Evolutionary conservation across 2,329 filamentous ascomycete genomes (phyloP).

Genomic region (Gaeumannomyces tritici): DNA sequence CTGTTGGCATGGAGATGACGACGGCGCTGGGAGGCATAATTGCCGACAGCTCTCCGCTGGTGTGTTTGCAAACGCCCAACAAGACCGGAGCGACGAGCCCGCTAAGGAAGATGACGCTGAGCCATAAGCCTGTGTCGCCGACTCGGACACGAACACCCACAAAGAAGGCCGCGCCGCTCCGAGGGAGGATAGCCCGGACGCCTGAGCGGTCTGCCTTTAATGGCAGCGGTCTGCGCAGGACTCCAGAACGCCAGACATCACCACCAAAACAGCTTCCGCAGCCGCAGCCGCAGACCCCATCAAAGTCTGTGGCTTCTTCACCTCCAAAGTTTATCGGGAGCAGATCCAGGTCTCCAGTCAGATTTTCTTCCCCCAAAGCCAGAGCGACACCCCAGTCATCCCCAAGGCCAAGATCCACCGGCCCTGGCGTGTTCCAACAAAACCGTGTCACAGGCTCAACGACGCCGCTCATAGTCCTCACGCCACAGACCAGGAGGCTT

Average conservation of each 20-base stretch:
- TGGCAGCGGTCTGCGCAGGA: conserved; percentile 39
- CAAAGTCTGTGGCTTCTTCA: conserved; percentile 6
- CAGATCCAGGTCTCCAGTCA: conserved; percentile 17
- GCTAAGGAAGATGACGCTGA: neutral
- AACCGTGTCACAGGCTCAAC: conserved; percentile 42
- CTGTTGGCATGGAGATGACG: neutral
- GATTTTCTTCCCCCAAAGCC: conserved; percentile 10
- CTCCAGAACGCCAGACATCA: conserved; percentile 22
- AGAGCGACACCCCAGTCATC: conserved; percentile 20
- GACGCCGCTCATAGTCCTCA: conserved; percentile 56
- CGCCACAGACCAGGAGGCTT: conserved; percentile 47
- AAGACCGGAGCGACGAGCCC: neutral
- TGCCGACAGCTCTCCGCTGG: neutral
- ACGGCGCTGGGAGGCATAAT: neutral
- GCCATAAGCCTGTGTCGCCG: conserved; percentile 18
- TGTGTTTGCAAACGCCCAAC: neutral
- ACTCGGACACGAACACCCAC: conserved; percentile 33
- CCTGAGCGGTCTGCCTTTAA: conserved; percentile 46
- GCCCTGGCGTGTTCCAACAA: conserved; percentile 38
- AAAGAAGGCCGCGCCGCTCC: conserved; percentile 29
- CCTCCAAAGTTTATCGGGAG: conserved; percentile 14
- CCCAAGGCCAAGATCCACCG: conserved; percentile 17
- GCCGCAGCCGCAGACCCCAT: conserved; percentile 7
- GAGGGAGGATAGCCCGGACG: conserved; percentile 33
- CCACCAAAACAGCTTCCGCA: neutral